Percentiles rank a stretch among this genome's conserved stretches.
These are phyloP conservation scores for Albophoma yamanashiensis DNA, from an alignment of 2,329 filamentous ascomycete species.

Conservation along the genomic window DNA sequence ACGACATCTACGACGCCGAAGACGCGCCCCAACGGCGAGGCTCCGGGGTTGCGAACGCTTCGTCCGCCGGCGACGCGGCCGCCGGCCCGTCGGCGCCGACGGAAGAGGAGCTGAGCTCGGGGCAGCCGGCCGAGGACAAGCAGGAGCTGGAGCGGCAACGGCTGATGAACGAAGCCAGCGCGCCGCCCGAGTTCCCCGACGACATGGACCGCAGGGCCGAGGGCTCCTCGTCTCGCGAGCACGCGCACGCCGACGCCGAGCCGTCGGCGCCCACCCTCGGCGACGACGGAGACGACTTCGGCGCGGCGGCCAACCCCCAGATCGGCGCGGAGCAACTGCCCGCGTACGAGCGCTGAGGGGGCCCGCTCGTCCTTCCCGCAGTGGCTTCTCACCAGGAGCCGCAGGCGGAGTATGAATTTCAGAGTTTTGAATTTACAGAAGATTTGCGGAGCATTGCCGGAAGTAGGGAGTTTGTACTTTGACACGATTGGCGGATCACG, in stretches of 20 bases:
- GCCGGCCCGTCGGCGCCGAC: slow-evolving; percentile 32
- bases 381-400: neutral
- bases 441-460: neutral
- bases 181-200: slow-evolving; percentile 46
- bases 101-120: slow-evolving; percentile 28
- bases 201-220: slow-evolving; percentile 32
- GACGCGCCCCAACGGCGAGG: slow-evolving; percentile 19
- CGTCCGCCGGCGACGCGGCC: slow-evolving; percentile 5
- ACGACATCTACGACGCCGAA: slow-evolving; percentile 40
- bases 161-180: slow-evolving; percentile 53
- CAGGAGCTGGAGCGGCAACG: slow-evolving; percentile 61
- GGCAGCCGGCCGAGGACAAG: slow-evolving; percentile 53
- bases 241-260: slow-evolving; percentile 14
- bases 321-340: slow-evolving; percentile 22
- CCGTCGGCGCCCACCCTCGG: slow-evolving; percentile 48
- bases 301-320: slow-evolving; percentile 14
- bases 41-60: slow-evolving; percentile 4
- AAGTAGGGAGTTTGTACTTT: neutral
- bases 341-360: slow-evolving; percentile 25
- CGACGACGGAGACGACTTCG: slow-evolving; percentile 37
- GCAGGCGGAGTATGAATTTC: neutral
- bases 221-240: slow-evolving; percentile 17
- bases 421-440: neutral
- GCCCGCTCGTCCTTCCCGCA: neutral
- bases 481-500: neutral